Evolutionary conservation across 257 asterid species (phyloP).

Genomic region (Solanum peruvianum): DNA sequence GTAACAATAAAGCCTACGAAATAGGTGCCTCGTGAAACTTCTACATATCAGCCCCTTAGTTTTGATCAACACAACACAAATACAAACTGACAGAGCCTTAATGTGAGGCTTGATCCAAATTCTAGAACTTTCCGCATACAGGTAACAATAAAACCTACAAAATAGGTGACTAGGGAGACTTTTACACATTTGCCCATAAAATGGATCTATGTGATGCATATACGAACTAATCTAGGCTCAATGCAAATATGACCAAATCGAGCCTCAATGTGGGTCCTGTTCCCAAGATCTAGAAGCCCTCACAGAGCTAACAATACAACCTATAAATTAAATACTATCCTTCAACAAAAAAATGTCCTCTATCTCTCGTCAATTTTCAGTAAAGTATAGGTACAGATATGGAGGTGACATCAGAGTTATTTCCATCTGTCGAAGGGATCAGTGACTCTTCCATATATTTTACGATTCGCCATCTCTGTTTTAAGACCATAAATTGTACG

Average conservation of each 20-base stretch:
- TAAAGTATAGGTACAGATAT: background rate
- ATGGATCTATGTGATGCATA: background rate
- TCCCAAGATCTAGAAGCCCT: no score
- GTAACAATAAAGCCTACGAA: background rate
- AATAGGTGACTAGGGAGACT: background rate
- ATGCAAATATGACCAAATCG: no score
- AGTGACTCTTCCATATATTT: background rate
- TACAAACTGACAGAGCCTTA: background rate
- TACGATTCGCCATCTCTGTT: background rate
- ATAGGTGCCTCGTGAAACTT: background rate
- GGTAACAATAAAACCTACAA: background rate
- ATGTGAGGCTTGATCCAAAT: background rate
- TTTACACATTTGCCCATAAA: background rate
- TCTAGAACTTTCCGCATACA: background rate
- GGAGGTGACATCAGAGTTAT: background rate
- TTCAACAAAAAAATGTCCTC: no score
- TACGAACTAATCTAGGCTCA: background rate
- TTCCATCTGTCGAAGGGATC: background rate
- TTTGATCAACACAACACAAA: background rate
- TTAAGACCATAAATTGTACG: background rate
- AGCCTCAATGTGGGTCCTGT: no score
- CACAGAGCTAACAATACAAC: no score
- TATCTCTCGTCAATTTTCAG: no score
- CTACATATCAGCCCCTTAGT: background rate
- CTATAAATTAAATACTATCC: no score